These are phyloP conservation scores for Phaseolus coccineus DNA, from an alignment of 331 rosid species.

Conservation along the genomic window DNA sequence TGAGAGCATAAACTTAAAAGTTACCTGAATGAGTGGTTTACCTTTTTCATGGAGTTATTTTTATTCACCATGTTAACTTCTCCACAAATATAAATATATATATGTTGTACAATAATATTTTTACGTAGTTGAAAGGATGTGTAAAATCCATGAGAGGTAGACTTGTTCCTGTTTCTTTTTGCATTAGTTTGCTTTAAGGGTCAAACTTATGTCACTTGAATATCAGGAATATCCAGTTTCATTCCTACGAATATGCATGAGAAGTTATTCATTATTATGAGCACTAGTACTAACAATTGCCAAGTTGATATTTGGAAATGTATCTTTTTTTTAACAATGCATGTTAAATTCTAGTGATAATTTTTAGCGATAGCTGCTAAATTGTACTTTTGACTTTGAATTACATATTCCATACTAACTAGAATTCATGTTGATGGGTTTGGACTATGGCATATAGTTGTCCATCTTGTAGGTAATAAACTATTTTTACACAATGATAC, in stretches of 20 bases:
- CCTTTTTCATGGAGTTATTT: neutral
- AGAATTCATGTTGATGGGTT: neutral
- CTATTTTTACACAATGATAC: neutral
- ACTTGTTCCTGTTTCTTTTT: slow-evolving; percentile 14
- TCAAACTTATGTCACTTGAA: neutral
- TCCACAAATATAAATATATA: neutral
- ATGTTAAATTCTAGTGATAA: neutral
- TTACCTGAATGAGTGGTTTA: slow-evolving; percentile 22
- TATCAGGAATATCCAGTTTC: slow-evolving; percentile 12
- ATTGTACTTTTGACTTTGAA: slow-evolving; percentile 10
- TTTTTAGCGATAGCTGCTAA: neutral
- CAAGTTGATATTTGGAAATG: slow-evolving; percentile 13
- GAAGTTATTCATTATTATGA: neutral
- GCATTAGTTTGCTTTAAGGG: neutral
- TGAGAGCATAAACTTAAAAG: slow-evolving; percentile 22
- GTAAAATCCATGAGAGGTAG: neutral
- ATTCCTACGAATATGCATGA: slow-evolving; percentile 2
- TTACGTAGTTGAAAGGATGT: slow-evolving; percentile 17
- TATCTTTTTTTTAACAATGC: neutral
- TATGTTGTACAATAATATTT: slow-evolving; percentile 6
- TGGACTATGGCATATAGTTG: slow-evolving; percentile 3
- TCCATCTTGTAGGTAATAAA: slow-evolving; percentile 12
- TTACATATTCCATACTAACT: neutral
- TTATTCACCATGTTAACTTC: slow-evolving; percentile 3
- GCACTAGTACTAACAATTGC: slow-evolving; percentile 16